Percentiles rank a stretch among this genome's conserved stretches.
These are phyloP conservation scores for Pseudocercospora musae DNA, from an alignment of 2,329 filamentous ascomycete genomes.

Conservation along the genomic window DNA sequence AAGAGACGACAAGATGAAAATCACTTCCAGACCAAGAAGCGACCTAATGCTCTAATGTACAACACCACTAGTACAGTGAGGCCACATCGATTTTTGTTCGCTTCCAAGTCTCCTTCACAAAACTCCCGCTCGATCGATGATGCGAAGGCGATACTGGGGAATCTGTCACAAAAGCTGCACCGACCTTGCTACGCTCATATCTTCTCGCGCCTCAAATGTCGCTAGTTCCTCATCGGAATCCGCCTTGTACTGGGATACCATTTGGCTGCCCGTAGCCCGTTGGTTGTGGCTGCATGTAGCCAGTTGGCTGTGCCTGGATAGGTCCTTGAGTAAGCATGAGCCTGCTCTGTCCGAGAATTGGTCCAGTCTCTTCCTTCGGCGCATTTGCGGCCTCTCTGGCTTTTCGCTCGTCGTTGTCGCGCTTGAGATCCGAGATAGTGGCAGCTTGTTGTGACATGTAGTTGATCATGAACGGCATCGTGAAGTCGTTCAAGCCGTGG, in stretches of 20 bases:
- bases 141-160: not conserved
- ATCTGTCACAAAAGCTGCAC: not conserved
- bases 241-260: constrained; percentile 7
- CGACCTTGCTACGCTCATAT: not conserved
- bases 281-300: constrained; percentile 59
- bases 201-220: not conserved
- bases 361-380: constrained; percentile 80
- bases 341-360: constrained; percentile 82
- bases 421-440: constrained; percentile 79
- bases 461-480: constrained; percentile 99
- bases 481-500: constrained; percentile 89
- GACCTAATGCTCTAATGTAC: not conserved
- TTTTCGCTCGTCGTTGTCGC: constrained; percentile 95
- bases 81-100: not conserved
- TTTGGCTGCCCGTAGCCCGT: constrained; percentile 40
- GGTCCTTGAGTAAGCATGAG: constrained; percentile 96
- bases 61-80: not conserved
- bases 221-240: constrained; percentile 1
- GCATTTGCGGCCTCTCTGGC: constrained; percentile 69
- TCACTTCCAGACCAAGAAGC: not conserved
- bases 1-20: not conserved
- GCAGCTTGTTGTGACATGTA: constrained; percentile 86
- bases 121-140: not conserved
- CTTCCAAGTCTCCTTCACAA: not conserved
- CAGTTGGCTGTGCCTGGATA: constrained; percentile 56